A percentile compares a stretch with the other conserved stretches of the same genome.
These are phyloP conservation scores for Thielaviopsis cerberus DNA, from an alignment of 2,329 filamentous ascomycete genomes.

Conservation along the genomic window DNA sequence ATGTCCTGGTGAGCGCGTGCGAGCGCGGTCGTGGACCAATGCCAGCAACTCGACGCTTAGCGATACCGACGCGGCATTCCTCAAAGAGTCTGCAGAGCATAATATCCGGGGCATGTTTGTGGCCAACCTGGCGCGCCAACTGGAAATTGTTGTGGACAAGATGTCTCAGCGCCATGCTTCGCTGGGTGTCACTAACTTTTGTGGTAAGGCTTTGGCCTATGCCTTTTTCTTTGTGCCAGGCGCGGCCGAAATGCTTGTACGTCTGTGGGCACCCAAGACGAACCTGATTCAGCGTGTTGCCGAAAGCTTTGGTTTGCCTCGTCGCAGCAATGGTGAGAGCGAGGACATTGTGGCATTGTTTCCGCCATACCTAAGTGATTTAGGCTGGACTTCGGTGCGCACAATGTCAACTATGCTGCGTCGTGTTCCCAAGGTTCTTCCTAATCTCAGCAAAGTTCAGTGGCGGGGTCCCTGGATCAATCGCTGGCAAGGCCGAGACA, in stretches of 20 bases:
- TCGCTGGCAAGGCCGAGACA: conserved; percentile 73
- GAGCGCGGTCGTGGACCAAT: conserved; percentile 27
- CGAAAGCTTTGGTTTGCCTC: conserved; percentile 46
- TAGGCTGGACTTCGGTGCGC: conserved; percentile 37
- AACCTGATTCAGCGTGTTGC: conserved; percentile 53
- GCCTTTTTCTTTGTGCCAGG: conserved; percentile 86
- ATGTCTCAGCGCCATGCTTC: conserved; percentile 59
- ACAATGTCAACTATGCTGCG: conserved; percentile 38
- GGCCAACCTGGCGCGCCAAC: conserved; percentile 63
- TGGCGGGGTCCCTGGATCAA: conserved; percentile 76
- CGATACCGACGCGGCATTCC: conserved; percentile 39
- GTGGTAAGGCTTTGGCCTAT: conserved; percentile 78
- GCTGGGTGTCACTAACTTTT: conserved; percentile 58
- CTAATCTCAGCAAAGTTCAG: conserved; percentile 52
- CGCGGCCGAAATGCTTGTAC: conserved; percentile 63
- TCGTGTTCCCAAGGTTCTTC: conserved; percentile 43
- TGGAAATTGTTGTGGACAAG: conserved; percentile 74
- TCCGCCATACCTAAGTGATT: conserved; percentile 42
- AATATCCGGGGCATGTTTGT: conserved; percentile 78
- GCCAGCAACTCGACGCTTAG: conserved; percentile 45
- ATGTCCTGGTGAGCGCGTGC: conserved; percentile 27
- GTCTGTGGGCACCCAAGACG: conserved; percentile 58
- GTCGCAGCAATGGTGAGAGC: conserved; percentile 35
- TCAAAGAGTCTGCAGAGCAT: conserved; percentile 57
- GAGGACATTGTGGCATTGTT: conserved; percentile 52